Evolutionary conservation across 2,329 filamentous ascomycete genomes (phyloP), one percentile per base, ranked within the genome.

Genomic region (Trichoderma cornu-damae): DNA sequence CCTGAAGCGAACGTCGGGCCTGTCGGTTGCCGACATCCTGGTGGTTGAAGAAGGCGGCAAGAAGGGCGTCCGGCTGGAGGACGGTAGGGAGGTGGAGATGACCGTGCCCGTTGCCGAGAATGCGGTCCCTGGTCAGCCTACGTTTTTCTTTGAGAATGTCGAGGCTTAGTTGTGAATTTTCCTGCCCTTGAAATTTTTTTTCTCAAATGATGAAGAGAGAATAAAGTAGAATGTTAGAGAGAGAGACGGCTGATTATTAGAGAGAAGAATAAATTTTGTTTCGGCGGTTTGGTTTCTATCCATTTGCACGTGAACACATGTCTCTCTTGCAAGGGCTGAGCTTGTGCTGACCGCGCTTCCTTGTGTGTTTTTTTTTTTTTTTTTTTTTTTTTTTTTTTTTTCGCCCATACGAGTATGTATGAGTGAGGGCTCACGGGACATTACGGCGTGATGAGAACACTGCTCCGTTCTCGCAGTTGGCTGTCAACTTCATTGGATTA

Each of bases 91-190:
- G 55, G 83, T 85, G 65, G 81, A 82, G 63, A 77, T 80, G 61
- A 76, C 77, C 62, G 79, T 76, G 12, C 77, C 76, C 1, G 70
- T 77, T 53, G 90, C 89, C 11, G 88, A 89, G 67, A 79, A 79
- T 63, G 90, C 93, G 5, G 84, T 94, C 58, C 93, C 93, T 12
- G 92, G 92, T 1, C 78, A 81, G 63, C 92, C 92, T 51, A 88
- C 83, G 40, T 96, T 95, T 73, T 78, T 83, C 66, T 96, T 96
- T 75, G 87, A 90, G 75, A 96, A 96, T 70, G 80, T 94, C 52
- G 78, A 79, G 65, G 74, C 64, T 37, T 74, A 64, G 60, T 59
- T 26, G n/a, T 58, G 35, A 38, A 38, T 16, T 18, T n/a, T 20
- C 18, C 16, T 11, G 20, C n/a, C 34, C 24, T 18, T 46, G 12